These are phyloP conservation scores for Elsinoe fawcettii DNA, from an alignment of 2,329 filamentous ascomycete species.

Conservation along the genomic window DNA sequence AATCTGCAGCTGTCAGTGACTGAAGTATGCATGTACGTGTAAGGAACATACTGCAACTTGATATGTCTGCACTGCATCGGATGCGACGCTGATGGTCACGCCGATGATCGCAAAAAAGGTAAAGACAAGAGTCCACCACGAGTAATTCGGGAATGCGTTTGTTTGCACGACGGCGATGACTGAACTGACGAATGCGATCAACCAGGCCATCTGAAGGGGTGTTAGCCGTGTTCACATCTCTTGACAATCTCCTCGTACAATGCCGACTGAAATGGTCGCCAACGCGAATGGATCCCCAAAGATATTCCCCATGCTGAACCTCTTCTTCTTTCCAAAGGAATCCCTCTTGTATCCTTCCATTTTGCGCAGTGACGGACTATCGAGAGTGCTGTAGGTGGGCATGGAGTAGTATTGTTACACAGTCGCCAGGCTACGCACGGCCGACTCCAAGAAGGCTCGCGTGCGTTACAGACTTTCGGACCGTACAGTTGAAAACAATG, in stretches of 20 bases:
- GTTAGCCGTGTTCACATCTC: constrained; percentile 11
- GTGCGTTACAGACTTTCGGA: constrained; percentile 1
- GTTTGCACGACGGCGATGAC: constrained; percentile 59
- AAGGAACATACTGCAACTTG: constrained; percentile 64
- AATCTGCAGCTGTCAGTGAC: constrained; percentile 41
- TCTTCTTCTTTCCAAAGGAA: constrained; percentile 38
- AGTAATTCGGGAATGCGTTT: constrained; percentile 66
- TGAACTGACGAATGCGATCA: constrained; percentile 82
- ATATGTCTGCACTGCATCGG: constrained; percentile 78
- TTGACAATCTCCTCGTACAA: constrained; percentile 52
- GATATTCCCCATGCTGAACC: constrained; percentile 77
- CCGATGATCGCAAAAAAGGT: constrained; percentile 76
- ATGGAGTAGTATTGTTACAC: constrained; percentile 36
- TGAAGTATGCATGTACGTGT: too few relatives aligned
- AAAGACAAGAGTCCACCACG: constrained; percentile 87
- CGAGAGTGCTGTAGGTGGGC: constrained; percentile 64
- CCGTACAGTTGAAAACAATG: constrained; percentile 6
- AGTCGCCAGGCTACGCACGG: background rate
- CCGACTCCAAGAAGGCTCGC: background rate
- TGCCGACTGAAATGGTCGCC: constrained; percentile 82
- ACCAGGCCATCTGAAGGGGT: constrained; percentile 72
- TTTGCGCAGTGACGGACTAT: constrained; percentile 67
- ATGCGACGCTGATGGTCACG: constrained; percentile 73
- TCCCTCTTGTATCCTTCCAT: constrained; percentile 55
- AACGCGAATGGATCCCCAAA: constrained; percentile 94